A percentile compares a stretch with the other conserved stretches of the same genome.
These are phyloP conservation scores for Ophiocordyceps camponoti-rufipedis DNA, from an alignment of 2,329 filamentous ascomycete species.

Conservation along the genomic window DNA sequence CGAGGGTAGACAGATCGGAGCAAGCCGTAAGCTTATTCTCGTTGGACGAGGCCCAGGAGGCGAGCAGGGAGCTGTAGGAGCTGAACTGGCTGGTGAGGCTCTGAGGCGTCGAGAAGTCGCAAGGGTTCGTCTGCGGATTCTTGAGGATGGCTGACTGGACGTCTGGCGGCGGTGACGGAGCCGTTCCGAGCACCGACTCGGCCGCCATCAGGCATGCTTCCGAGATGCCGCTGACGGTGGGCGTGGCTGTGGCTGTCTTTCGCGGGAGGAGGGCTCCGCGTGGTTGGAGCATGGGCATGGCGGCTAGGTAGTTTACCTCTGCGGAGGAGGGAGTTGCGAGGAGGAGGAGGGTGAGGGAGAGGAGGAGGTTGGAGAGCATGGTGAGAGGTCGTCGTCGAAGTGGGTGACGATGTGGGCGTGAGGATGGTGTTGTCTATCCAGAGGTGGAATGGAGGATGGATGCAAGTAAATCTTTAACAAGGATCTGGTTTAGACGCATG, in stretches of 20 bases:
- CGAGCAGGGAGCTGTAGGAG: slow-evolving; percentile 12
- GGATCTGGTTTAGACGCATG: no score
- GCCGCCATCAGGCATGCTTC: slow-evolving; percentile 8
- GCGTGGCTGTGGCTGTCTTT: slow-evolving; percentile 5
- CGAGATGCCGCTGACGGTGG: background rate
- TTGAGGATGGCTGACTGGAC: slow-evolving; percentile 9
- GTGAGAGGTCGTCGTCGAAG: background rate
- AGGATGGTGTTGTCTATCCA: background rate
- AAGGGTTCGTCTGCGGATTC: slow-evolving; percentile 12
- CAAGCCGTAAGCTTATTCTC: slow-evolving; percentile 11
- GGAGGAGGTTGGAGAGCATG: slow-evolving; percentile 7
- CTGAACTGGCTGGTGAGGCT: slow-evolving; percentile 13
- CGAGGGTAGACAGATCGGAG: slow-evolving; percentile 2
- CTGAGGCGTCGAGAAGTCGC: slow-evolving; percentile 13
- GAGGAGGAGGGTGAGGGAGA: slow-evolving; percentile 3
- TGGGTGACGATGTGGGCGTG: background rate
- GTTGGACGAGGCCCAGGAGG: slow-evolving; percentile 13
- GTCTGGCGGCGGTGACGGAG: slow-evolving; percentile 13
- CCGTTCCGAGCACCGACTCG: slow-evolving; percentile 6
- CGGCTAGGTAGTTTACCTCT: slow-evolving; percentile 9
- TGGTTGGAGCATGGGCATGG: slow-evolving; percentile 9
- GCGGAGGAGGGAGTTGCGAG: slow-evolving; percentile 10
- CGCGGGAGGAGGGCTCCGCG: slow-evolving; percentile 10
- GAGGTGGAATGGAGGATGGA: no score
- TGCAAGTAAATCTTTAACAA: no score